These are phyloP conservation scores for Rhynchospora breviuscula DNA, from an alignment of 176 grass and related monocot species.

Conservation along the genomic window DNA sequence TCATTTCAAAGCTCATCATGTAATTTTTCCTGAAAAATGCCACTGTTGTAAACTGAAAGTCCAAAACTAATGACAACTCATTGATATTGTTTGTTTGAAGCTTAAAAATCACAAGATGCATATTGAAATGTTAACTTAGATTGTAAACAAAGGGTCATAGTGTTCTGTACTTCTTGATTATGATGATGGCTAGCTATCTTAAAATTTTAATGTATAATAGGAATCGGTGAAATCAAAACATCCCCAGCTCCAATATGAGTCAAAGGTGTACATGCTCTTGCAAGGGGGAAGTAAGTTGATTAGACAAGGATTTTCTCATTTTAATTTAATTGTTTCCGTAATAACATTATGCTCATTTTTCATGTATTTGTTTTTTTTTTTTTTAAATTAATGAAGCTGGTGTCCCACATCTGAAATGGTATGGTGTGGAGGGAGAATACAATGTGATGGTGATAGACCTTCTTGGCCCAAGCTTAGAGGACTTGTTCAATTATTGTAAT, in stretches of 20 bases:
- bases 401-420: conserved; percentile 90
- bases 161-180: neutral
- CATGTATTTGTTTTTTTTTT: conserved; percentile 8
- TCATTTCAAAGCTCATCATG: neutral
- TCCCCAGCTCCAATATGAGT: conserved; percentile 88
- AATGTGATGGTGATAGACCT: conserved; percentile 93
- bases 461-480: conserved; percentile 88
- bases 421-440: conserved; percentile 69
- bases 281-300: conserved; percentile 82
- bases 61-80: neutral
- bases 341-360: neutral
- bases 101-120: neutral
- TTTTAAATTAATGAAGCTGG: conserved; percentile 42
- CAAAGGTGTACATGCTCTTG: conserved; percentile 87
- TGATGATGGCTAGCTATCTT: neutral
- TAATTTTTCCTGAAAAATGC: neutral
- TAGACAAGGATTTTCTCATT: neutral
- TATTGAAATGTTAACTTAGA: neutral
- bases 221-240: conserved; percentile 78
- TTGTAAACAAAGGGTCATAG: neutral
- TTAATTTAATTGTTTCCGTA: conserved; percentile 1
- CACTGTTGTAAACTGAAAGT: neutral
- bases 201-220: conserved; percentile 34
- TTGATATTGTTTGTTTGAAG: neutral
- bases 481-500: conserved; percentile 86